Conservation (phyloP, 2,329 filamentous ascomycete genomes). For the Fusarium kyushuense region DNA sequence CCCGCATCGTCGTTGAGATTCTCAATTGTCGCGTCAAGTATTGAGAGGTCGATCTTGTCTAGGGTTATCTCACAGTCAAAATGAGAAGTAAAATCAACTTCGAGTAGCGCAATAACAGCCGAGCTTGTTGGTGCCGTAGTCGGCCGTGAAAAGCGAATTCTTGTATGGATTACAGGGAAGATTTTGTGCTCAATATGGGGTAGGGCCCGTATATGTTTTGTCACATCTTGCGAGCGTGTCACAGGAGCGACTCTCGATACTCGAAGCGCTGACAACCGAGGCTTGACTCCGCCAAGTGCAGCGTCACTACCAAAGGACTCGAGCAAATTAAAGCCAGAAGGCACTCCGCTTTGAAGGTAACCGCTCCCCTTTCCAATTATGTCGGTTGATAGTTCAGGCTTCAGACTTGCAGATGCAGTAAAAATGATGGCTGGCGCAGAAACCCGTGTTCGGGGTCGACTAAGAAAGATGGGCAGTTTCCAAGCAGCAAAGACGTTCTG, state of each 20-base stretch:
- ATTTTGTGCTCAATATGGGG: conserved; percentile 73
- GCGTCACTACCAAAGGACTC: conserved; percentile 78
- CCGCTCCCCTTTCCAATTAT: conserved; percentile 59
- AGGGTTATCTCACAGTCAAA: conserved; percentile 75
- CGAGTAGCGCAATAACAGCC: conserved; percentile 76
- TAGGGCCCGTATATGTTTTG: conserved; percentile 73
- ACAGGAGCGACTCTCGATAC: conserved; percentile 80
- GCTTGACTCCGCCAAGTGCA: conserved; percentile 69
- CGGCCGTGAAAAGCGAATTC: conserved; percentile 77
- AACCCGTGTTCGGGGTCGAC: conserved; percentile 72
- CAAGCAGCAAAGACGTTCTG: conserved; percentile 67
- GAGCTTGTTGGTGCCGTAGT: conserved; percentile 68
- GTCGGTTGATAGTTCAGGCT: conserved; percentile 57
- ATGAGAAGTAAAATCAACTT: conserved; percentile 79
- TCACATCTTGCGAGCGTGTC: conserved; percentile 70
- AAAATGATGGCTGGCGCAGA: conserved; percentile 76
- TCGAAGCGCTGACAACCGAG: conserved; percentile 77
- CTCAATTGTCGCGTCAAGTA: conserved; percentile 70
- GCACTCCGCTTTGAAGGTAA: conserved; percentile 76
- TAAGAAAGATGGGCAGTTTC: conserved; percentile 70
- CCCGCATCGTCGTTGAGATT: conserved; percentile 66
- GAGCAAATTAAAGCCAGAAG: conserved; percentile 80
- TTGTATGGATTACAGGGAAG: conserved; percentile 77
- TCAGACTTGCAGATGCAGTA: conserved; percentile 69
- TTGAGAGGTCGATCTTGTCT: conserved; percentile 67